phyloP scores from a whole-genome alignment of 176 grass and related monocot species.

The Luzula sylvatica region DNA sequence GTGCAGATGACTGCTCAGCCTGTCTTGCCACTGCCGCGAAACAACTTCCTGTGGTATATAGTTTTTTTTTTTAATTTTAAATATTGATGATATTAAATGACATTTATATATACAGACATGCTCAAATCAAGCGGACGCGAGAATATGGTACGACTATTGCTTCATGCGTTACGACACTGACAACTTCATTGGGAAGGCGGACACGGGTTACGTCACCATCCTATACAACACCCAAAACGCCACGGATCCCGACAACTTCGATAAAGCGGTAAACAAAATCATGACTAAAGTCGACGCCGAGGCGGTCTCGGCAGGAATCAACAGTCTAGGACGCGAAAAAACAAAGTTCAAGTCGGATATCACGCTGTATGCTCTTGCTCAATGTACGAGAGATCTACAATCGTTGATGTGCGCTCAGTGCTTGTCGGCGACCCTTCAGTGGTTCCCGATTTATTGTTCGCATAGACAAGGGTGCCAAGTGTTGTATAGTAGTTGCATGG shows the following conservation, averaged over 20 bases:
- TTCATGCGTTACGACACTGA: slow-evolving; percentile 38
- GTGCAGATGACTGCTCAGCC: slow-evolving; percentile 30
- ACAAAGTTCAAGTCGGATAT: neutral
- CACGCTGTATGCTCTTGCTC: slow-evolving; percentile 27
- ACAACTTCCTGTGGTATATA: slow-evolving; percentile 9
- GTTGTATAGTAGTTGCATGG: slow-evolving; percentile 31
- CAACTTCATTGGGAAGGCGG: slow-evolving; percentile 42
- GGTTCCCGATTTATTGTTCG: slow-evolving; percentile 20
- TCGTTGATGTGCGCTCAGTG: slow-evolving; percentile 20
- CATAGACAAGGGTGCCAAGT: slow-evolving; percentile 26
- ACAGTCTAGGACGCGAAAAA: slow-evolving; percentile 26
- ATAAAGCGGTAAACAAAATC: slow-evolving; percentile 22
- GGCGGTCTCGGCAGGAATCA: neutral
- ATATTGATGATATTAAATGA: neutral
- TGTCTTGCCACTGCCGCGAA: slow-evolving; percentile 23
- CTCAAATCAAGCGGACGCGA: slow-evolving; percentile 30
- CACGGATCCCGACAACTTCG: slow-evolving; percentile 36
- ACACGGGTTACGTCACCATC: slow-evolving; percentile 44
- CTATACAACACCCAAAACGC: slow-evolving; percentile 59
- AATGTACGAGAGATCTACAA: slow-evolving; percentile 27
- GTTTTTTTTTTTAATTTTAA: neutral
- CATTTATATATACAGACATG: slow-evolving; percentile 13
- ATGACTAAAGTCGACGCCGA: slow-evolving; percentile 22
- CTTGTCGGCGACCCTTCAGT: slow-evolving; percentile 11
- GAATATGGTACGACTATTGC: slow-evolving; percentile 77